phyloP scores from a whole-genome alignment of 768 basidiomycete genomes.

The Phylloporus sp. region DNA sequence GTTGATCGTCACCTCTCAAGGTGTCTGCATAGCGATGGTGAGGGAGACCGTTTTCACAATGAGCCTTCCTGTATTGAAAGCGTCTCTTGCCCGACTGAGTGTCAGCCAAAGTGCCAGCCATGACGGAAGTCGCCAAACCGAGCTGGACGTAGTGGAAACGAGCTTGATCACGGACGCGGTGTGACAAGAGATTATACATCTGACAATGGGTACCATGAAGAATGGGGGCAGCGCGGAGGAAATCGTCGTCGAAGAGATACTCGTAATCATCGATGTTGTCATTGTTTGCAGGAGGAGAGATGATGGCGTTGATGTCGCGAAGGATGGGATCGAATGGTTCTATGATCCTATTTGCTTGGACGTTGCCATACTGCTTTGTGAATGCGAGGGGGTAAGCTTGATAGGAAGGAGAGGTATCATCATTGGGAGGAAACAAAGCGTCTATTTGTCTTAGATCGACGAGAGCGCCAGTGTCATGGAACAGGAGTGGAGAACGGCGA shows the following conservation, averaged over 20 bases:
- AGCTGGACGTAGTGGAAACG: conserved; percentile 5
- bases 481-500: not conserved
- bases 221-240: not conserved
- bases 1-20: not conserved
- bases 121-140: not conserved
- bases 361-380: not conserved
- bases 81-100: not conserved
- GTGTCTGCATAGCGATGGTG: not conserved
- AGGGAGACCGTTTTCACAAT: not conserved
- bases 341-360: not conserved
- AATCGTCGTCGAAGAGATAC: too few species aligned
- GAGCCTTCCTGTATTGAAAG: not conserved
- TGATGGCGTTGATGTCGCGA: not conserved
- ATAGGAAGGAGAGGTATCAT: not conserved
- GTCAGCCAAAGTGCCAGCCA: not conserved
- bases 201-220: not conserved
- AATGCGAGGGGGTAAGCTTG: conserved; percentile 4
- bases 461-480: not conserved
- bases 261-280: not conserved
- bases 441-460: not conserved
- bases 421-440: not conserved
- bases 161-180: not conserved
- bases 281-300: not conserved
- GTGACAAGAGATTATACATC: conserved; percentile 3
- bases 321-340: not conserved